phyloP scores from a whole-genome alignment of 495 filamentous ascomycete genomes.

The Endocarpon pusillum region DNA sequence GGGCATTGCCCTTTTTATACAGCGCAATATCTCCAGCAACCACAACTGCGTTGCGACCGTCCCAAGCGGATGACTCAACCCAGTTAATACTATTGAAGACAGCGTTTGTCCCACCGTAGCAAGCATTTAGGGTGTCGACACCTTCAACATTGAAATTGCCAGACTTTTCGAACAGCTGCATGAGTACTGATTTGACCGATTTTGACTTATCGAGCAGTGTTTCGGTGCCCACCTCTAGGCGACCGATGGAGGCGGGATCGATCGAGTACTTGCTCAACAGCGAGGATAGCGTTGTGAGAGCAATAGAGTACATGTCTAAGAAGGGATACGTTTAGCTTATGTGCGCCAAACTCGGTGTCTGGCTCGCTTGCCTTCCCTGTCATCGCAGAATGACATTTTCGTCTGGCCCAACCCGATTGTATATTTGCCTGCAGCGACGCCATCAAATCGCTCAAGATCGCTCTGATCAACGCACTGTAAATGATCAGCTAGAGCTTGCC shows the following conservation, averaged over 20 bases:
- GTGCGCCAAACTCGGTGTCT: neutral
- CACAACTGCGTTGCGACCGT: slow-evolving; percentile 85
- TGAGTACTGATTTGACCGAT: slow-evolving; percentile 98
- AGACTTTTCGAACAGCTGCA: slow-evolving; percentile 83
- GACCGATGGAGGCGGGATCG: slow-evolving; percentile 75
- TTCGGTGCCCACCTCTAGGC: slow-evolving; percentile 95
- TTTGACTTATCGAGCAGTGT: slow-evolving; percentile 98
- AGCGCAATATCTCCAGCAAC: slow-evolving; percentile 94
- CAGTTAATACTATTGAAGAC: slow-evolving; percentile 96
- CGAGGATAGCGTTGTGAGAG: slow-evolving; percentile 75
- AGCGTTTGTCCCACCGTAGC: slow-evolving; percentile 96
- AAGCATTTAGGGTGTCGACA: slow-evolving; percentile 91
- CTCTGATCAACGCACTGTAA: slow-evolving; percentile 84
- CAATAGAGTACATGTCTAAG: slow-evolving; percentile 92
- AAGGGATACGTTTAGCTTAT: neutral
- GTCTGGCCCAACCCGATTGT: slow-evolving; percentile 99
- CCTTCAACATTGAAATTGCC: slow-evolving; percentile 89
- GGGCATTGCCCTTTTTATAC: slow-evolving; percentile 89
- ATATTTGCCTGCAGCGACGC: slow-evolving; percentile 86
- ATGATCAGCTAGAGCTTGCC: slow-evolving; percentile 12
- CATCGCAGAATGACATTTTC: slow-evolving; percentile 99
- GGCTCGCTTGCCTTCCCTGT: slow-evolving; percentile 65
- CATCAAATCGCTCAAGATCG: slow-evolving; percentile 97
- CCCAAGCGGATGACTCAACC: slow-evolving; percentile 96
- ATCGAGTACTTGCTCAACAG: slow-evolving; percentile 88